Evolutionary conservation across 1,284 basidiomycete genomes (phyloP).

Genomic region (Chalciporus sp.): DNA sequence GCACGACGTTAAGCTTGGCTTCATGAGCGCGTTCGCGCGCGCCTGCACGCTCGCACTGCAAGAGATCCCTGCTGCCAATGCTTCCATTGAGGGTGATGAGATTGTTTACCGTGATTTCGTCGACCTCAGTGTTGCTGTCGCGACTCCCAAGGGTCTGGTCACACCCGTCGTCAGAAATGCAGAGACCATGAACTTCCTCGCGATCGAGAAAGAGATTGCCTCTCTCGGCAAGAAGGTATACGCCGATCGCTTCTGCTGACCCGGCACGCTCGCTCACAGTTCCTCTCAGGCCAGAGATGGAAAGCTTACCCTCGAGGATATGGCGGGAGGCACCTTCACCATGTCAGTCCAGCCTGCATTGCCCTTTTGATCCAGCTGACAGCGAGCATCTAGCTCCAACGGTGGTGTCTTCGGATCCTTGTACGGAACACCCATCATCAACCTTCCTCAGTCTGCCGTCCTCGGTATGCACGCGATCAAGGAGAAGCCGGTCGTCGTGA

Average conservation of each 20-base stretch:
- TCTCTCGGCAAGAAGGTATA: conserved; percentile 87
- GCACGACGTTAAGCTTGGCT: conserved; percentile 96
- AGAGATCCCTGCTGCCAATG: conserved; percentile 95
- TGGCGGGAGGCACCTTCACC: conserved; percentile 97
- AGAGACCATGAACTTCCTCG: conserved; percentile 85
- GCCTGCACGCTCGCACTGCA: conserved; percentile 85
- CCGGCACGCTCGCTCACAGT: conserved; percentile 7
- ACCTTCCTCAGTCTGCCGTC: conserved; percentile 94
- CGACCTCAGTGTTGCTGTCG: conserved; percentile 93
- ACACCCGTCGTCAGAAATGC: conserved; percentile 95
- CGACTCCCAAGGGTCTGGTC: conserved; percentile 96
- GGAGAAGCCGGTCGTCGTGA: conserved; percentile 90
- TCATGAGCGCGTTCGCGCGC: conserved; percentile 97
- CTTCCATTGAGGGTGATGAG: conserved; percentile 92
- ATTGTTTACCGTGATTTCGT: conserved; percentile 97
- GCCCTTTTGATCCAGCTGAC: background rate
- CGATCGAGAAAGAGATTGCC: conserved; percentile 93
- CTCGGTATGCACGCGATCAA: conserved; percentile 98
- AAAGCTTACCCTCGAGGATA: conserved; percentile 95
- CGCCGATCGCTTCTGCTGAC: conserved; percentile 10
- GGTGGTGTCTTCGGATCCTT: conserved; percentile 98
- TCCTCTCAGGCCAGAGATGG: conserved; percentile 79
- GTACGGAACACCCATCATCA: conserved; percentile 97
- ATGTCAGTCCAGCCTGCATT: conserved; percentile 60
- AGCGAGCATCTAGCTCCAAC: conserved; percentile 72